Conservation (phyloP, 108 stramenopile species). For the Cyclotella baltica region DNA sequence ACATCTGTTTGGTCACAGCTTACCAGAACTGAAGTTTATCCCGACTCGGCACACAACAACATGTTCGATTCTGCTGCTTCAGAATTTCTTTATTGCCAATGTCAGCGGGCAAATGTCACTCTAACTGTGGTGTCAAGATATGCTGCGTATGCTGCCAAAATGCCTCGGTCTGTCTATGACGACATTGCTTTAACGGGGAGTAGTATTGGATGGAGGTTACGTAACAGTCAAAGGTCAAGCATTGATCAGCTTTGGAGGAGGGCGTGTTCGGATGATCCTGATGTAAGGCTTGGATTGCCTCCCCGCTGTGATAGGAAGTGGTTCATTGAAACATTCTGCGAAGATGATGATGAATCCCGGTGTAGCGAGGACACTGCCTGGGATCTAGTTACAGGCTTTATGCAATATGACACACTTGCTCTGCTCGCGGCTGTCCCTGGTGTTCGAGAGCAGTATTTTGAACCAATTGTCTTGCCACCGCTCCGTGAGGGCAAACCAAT, state of each 20-base stretch:
- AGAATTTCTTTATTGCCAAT: slow-evolving; percentile 48
- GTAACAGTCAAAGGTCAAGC: slow-evolving; percentile 48
- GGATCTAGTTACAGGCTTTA: slow-evolving; percentile 57
- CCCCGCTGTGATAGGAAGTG: slow-evolving; percentile 50
- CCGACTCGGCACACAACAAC: slow-evolving; percentile 60
- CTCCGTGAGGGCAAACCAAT: neutral
- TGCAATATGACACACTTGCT: slow-evolving; percentile 56
- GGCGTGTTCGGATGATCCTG: slow-evolving; percentile 46
- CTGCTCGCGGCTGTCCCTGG: slow-evolving; percentile 50
- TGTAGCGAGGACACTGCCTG: slow-evolving; percentile 48
- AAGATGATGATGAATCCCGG: slow-evolving; percentile 42
- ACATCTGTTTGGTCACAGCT: slow-evolving; percentile 35
- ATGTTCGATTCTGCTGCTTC: slow-evolving; percentile 51
- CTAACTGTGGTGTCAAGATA: slow-evolving; percentile 47
- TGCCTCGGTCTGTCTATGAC: slow-evolving; percentile 58
- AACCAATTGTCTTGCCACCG: slow-evolving; percentile 54
- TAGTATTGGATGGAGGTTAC: slow-evolving; percentile 54
- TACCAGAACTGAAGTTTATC: slow-evolving; percentile 32
- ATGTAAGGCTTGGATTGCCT: slow-evolving; percentile 42
- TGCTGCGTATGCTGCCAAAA: slow-evolving; percentile 52
- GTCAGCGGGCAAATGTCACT: slow-evolving; percentile 51
- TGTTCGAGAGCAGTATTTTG: slow-evolving; percentile 49
- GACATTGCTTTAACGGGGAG: slow-evolving; percentile 53
- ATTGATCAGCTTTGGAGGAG: slow-evolving; percentile 55
- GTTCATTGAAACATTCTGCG: slow-evolving; percentile 59